Evolutionary conservation across 2,329 filamentous ascomycete genomes (phyloP).

Genomic region (Didymellaceae sp.): DNA sequence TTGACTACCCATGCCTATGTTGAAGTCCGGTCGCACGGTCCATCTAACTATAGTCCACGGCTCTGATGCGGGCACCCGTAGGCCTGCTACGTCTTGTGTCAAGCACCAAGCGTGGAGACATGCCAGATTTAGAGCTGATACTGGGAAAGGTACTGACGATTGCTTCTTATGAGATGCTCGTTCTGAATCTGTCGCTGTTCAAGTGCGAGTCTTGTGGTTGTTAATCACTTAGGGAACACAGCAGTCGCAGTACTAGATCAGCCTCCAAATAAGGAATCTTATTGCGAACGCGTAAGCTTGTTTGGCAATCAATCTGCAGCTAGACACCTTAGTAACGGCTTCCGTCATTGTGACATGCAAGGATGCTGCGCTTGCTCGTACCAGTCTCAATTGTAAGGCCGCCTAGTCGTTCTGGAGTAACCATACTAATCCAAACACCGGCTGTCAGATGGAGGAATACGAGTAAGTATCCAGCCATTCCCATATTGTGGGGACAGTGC

Average conservation of each 20-base stretch:
- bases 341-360: constrained; percentile 22
- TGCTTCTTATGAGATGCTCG: no score
- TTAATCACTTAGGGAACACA: no score
- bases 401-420: constrained; percentile 5
- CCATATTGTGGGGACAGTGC: constrained; percentile 1
- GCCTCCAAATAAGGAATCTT: not conserved
- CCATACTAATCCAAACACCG: constrained; percentile 2
- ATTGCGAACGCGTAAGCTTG: constrained; percentile 38
- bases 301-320: constrained; percentile 32
- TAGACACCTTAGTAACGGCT: constrained; percentile 22
- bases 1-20: constrained; percentile 10
- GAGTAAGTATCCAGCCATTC: constrained; percentile 1
- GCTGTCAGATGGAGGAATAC: not conserved
- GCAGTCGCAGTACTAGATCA: no score
- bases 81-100: constrained; percentile 10
- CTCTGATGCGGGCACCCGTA: constrained; percentile 30
- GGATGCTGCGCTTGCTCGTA: constrained; percentile 13
- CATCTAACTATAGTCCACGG: constrained; percentile 16
- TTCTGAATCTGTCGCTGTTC: no score
- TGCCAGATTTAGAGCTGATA: not conserved
- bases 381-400: constrained; percentile 2
- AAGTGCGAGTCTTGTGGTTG: no score
- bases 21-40: constrained; percentile 29
- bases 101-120: constrained; percentile 4
- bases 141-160: no score